These are phyloP conservation scores for Colletotrichum lini DNA, from an alignment of 2,329 filamentous ascomycete genomes.

Conservation along the genomic window DNA sequence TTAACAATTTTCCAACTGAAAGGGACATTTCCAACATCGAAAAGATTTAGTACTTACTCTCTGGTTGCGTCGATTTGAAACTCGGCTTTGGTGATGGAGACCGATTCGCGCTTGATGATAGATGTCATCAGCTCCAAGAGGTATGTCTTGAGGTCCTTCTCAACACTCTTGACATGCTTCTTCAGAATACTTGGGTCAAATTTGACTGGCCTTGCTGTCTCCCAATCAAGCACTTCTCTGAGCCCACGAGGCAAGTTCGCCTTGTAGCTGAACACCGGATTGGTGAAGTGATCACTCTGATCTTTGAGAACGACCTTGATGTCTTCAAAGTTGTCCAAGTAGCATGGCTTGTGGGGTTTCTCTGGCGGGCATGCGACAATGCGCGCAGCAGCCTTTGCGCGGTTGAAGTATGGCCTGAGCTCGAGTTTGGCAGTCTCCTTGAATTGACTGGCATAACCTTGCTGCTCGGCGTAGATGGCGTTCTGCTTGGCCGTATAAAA, in stretches of 20 bases:
- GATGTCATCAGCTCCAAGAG: neutral
- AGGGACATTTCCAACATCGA: neutral
- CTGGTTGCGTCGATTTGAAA: constrained; percentile 2
- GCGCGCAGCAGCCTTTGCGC: neutral
- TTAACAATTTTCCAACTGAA: neutral
- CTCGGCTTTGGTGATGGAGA: neutral
- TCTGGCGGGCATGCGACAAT: neutral
- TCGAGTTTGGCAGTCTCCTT: neutral
- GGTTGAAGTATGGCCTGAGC: neutral
- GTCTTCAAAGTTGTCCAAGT: neutral
- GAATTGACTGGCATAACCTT: neutral
- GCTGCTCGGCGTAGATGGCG: constrained; percentile 4
- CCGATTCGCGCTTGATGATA: neutral
- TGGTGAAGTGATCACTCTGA: neutral
- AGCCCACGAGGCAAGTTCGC: neutral
- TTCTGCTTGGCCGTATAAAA: constrained; percentile 3
- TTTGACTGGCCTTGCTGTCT: neutral
- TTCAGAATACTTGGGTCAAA: neutral
- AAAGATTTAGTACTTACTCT: neutral
- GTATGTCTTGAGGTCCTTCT: neutral
- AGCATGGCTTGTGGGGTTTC: neutral
- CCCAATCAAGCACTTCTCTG: neutral
- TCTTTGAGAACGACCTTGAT: neutral
- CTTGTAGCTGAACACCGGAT: neutral
- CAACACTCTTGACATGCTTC: neutral